A percentile compares a stretch with the other conserved stretches of the same genome.
These are phyloP conservation scores for Ogataea salicorniae DNA, from an alignment of 805 yeast genomes.

Conservation along the genomic window DNA sequence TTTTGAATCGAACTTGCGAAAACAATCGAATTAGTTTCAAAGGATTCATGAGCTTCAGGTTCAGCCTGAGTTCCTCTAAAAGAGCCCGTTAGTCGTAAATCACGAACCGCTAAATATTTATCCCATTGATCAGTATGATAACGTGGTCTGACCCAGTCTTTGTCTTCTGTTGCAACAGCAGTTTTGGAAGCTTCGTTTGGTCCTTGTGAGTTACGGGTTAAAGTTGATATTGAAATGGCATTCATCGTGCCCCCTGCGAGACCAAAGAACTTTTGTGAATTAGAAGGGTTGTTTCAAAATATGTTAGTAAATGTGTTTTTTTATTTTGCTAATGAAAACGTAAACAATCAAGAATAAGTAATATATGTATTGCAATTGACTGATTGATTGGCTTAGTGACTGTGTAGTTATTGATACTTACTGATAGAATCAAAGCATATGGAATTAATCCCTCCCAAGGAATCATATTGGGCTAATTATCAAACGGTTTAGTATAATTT, in stretches of 20 bases:
- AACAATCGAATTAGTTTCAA: constrained; percentile 60
- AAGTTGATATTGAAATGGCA: constrained; percentile 25
- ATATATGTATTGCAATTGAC: no score
- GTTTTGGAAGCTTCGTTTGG: constrained; percentile 32
- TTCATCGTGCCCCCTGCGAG: constrained; percentile 49
- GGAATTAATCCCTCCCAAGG: constrained; percentile 68
- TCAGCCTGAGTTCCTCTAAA: constrained; percentile 62
- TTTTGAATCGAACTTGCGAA: constrained; percentile 29
- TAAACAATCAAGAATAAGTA: no score
- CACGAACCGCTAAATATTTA: constrained; percentile 59
- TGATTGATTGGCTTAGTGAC: background rate
- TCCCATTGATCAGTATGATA: constrained; percentile 52
- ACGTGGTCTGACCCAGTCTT: constrained; percentile 50
- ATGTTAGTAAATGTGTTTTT: background rate
- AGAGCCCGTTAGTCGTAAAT: constrained; percentile 69
- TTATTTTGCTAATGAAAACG: no score
- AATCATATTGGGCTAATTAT: constrained; percentile 37
- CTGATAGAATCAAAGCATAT: constrained; percentile 50
- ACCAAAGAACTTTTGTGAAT: constrained; percentile 35
- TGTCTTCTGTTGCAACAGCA: constrained; percentile 37
- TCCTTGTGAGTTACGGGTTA: constrained; percentile 31
- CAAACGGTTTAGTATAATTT: background rate
- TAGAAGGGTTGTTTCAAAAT: background rate
- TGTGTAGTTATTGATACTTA: constrained; percentile 24
- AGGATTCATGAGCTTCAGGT: constrained; percentile 69